Conservation (phyloP, 495 filamentous ascomycete genomes). For the Halenospora varia region DNA sequence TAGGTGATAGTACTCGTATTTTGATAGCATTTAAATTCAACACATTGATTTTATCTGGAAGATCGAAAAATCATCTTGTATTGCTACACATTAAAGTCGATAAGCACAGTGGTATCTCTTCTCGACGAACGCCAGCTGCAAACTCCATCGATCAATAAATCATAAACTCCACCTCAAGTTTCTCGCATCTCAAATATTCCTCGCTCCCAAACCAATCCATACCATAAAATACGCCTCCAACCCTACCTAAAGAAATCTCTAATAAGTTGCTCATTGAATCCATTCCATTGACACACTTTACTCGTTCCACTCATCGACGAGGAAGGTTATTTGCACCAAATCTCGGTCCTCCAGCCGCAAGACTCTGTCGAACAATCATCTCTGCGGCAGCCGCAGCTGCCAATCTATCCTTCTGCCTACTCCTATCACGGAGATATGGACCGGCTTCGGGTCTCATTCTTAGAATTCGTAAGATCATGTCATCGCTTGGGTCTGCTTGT, state of each 20-base stretch:
- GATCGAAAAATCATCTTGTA: not conserved
- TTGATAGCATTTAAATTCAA: too few relatives aligned
- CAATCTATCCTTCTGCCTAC: slow-evolving; percentile 89
- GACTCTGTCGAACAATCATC: slow-evolving; percentile 90
- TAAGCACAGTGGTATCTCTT: slow-evolving; percentile 21
- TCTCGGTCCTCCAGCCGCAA: slow-evolving; percentile 58
- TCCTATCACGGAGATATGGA: slow-evolving; percentile 82
- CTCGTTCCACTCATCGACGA: slow-evolving; percentile 27
- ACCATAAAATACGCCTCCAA: too few relatives aligned
- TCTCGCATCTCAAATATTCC: too few relatives aligned
- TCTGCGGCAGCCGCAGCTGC: slow-evolving; percentile 88
- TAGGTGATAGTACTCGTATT: too few relatives aligned
- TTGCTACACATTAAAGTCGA: slow-evolving; percentile 1
- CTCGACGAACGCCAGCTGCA: slow-evolving; percentile 5
- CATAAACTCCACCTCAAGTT: too few relatives aligned
- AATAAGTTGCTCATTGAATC: too few relatives aligned
- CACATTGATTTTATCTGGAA: too few relatives aligned
- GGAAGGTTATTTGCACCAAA: slow-evolving; percentile 53
- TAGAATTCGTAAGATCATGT: slow-evolving; percentile 95
- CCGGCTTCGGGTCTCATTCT: slow-evolving; percentile 96
- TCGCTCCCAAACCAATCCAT: too few relatives aligned
- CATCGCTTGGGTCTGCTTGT: slow-evolving; percentile 94
- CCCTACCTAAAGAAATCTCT: too few relatives aligned
- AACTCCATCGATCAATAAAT: slow-evolving; percentile 1
- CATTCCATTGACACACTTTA: too few relatives aligned